Conservation (phyloP, 176 grass and related monocot species). For the Paspalum vaginatum region DNA sequence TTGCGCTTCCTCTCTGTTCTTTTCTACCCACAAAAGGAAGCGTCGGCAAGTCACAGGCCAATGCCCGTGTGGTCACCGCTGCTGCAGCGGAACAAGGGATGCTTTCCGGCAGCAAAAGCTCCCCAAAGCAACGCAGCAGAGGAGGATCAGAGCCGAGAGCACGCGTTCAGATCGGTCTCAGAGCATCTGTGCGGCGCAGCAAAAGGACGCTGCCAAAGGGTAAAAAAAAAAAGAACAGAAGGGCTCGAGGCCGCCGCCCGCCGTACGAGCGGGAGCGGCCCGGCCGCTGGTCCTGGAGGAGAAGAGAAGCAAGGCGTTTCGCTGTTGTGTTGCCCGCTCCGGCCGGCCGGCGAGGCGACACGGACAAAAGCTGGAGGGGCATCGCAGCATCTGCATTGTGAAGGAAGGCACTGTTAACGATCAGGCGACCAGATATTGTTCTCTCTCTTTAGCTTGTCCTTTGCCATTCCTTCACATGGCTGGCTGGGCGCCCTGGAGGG, state of each 20-base stretch:
- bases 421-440: conserved; percentile 3
- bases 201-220: conserved; percentile 39
- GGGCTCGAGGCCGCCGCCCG: conserved; percentile 31
- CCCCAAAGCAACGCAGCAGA: conserved; percentile 42
- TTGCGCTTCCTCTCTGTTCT: not conserved
- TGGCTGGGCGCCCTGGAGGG: not conserved
- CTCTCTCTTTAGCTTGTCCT: conserved; percentile 18
- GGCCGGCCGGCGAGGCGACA: conserved; percentile 20
- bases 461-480: conserved; percentile 33
- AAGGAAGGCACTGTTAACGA: not conserved
- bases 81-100: not conserved
- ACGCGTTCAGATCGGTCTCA: conserved; percentile 22
- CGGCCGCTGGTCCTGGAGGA: conserved; percentile 7
- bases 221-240: not conserved
- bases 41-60: conserved; percentile 17
- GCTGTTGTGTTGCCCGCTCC: not conserved
- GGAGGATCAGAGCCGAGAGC: not conserved
- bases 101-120: conserved; percentile 51
- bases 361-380: conserved; percentile 20
- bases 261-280: conserved; percentile 34
- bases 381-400: not conserved
- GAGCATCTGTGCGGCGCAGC: conserved; percentile 12
- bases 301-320: too few species aligned
- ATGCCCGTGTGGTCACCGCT: conserved; percentile 25
- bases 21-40: not conserved